Conservation (phyloP, 2,329 filamentous ascomycete species). For the Penicillium brasilianum region DNA sequence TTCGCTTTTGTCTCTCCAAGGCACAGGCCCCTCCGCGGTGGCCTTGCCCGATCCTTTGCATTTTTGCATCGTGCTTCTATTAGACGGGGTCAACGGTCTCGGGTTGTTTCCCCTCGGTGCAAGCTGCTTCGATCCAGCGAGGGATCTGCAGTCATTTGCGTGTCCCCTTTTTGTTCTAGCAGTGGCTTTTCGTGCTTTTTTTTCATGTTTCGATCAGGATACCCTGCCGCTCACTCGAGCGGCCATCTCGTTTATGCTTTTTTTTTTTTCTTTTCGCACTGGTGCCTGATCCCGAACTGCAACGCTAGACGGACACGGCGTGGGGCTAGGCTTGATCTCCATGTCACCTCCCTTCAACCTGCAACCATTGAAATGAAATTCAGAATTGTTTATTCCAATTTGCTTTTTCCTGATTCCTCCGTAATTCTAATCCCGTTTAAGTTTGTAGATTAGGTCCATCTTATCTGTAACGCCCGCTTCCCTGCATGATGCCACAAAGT, state of each 20-base stretch:
- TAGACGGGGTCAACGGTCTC: neutral
- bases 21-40: neutral
- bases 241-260: slow-evolving; percentile 31
- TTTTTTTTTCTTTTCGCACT: slow-evolving; percentile 17
- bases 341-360: neutral
- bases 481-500: neutral
- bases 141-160: slow-evolving; percentile 11
- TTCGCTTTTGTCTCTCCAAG: neutral
- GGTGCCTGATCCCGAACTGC: slow-evolving; percentile 18
- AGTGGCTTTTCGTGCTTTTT: slow-evolving; percentile 15
- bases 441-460: neutral
- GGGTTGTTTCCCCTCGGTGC: slow-evolving; percentile 3
- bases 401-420: neutral
- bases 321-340: slow-evolving; percentile 11
- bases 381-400: neutral
- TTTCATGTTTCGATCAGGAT: slow-evolving; percentile 37
- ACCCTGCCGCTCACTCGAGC: slow-evolving; percentile 41
- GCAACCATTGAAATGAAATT: slow-evolving; percentile 4
- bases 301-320: slow-evolving; percentile 15
- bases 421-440: neutral
- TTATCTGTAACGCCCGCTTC: neutral
- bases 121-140: slow-evolving; percentile 3
- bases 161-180: slow-evolving; percentile 16
- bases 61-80: neutral
- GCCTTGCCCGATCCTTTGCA: neutral